phyloP scores from a whole-genome alignment of 108 stramenopile genomes.

The Asterionellopsis glacialis region DNA sequence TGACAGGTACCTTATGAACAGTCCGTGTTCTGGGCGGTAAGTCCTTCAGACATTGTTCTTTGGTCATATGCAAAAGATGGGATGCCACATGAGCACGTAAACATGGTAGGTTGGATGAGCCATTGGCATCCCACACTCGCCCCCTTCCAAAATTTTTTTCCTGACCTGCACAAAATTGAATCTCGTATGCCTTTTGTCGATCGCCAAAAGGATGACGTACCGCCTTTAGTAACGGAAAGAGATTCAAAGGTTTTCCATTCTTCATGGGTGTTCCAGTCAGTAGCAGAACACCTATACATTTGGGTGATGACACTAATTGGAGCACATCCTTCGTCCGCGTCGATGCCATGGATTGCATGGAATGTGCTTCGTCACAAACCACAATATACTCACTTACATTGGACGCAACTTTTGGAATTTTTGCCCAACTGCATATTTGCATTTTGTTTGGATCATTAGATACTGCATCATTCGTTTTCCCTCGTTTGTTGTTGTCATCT shows the following conservation, averaged over 20 bases:
- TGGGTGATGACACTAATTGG: slow-evolving; percentile 33
- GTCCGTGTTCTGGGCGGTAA: slow-evolving; percentile 64
- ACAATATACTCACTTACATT: slow-evolving; percentile 47
- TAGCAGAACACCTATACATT: slow-evolving; percentile 66
- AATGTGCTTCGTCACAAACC: slow-evolving; percentile 77
- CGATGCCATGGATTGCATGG: slow-evolving; percentile 66
- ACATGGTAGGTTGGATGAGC: slow-evolving; percentile 43
- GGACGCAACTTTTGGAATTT: slow-evolving; percentile 37
- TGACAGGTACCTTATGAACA: slow-evolving; percentile 51
- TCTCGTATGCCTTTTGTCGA: slow-evolving; percentile 63
- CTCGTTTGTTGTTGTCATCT: slow-evolving; percentile 22
- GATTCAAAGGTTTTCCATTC: slow-evolving; percentile 76
- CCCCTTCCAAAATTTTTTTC: slow-evolving; percentile 31
- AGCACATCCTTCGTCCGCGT: slow-evolving; percentile 59
- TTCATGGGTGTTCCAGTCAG: slow-evolving; percentile 91
- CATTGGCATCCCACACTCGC: slow-evolving; percentile 53
- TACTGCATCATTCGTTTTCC: slow-evolving; percentile 6
- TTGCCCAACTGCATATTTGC: slow-evolving; percentile 54
- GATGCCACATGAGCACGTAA: slow-evolving; percentile 39
- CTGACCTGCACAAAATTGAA: slow-evolving; percentile 70
- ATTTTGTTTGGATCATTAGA: slow-evolving; percentile 17
- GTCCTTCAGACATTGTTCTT: slow-evolving; percentile 74
- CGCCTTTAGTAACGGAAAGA: slow-evolving; percentile 78
- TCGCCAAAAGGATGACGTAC: slow-evolving; percentile 78
- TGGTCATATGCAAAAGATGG: slow-evolving; percentile 75